Percentiles rank a stretch among this genome's conserved stretches.
Conservation (phyloP, 1,284 basidiomycete species). For the Pascua sp. region DNA sequence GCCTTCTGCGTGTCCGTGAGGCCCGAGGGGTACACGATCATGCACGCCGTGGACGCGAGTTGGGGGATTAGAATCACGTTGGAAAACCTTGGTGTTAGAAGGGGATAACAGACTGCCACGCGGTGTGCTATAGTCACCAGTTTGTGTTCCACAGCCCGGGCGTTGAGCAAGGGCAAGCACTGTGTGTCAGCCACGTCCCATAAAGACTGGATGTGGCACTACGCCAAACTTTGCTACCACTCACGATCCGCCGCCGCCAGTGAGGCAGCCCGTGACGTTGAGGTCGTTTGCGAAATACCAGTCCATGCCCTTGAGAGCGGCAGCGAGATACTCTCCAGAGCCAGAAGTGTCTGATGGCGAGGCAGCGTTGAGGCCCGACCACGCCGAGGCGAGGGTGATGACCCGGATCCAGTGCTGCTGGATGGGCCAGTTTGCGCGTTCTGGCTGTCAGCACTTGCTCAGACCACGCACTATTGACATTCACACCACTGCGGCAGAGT, state of each 20-base stretch:
- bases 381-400: constrained; percentile 57
- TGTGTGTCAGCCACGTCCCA: not conserved
- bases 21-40: constrained; percentile 54
- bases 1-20: constrained; percentile 52
- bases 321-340: constrained; percentile 47
- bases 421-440: constrained; percentile 65
- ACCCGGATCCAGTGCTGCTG: constrained; percentile 61
- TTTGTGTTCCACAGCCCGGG: constrained; percentile 65
- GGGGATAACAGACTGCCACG: too few species aligned
- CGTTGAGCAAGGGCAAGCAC: constrained; percentile 24
- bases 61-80: constrained; percentile 62
- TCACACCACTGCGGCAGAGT: not conserved
- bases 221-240: not conserved
- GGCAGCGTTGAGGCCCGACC: constrained; percentile 54
- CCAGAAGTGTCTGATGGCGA: constrained; percentile 50
- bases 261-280: constrained; percentile 56
- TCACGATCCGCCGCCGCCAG: constrained; percentile 53
- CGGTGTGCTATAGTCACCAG: constrained; percentile 49
- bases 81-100: constrained; percentile 44
- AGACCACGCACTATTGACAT: not conserved
- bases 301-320: constrained; percentile 57
- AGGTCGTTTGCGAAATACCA: constrained; percentile 66
- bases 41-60: constrained; percentile 58
- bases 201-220: too few species aligned
- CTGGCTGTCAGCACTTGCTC: constrained; percentile 5